Conservation (phyloP, 176 grass and related monocot genomes). For the Triticum urartu region DNA sequence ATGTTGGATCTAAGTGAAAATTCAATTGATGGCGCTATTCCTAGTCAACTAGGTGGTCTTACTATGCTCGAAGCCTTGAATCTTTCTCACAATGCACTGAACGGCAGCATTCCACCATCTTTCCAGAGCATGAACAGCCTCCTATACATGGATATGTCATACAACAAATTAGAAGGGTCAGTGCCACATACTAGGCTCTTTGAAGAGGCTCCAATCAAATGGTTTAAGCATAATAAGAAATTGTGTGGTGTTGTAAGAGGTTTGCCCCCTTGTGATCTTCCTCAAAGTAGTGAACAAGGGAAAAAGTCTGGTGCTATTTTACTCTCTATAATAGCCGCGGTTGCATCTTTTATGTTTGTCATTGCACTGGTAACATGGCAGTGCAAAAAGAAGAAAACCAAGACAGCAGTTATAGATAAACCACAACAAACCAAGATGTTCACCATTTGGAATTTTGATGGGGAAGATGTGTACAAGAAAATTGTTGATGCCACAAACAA, state of each 20-base stretch:
- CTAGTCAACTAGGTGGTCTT: not conserved
- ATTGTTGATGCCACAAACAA: not conserved
- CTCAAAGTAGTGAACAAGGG: too few relatives aligned
- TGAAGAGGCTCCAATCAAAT: not conserved
- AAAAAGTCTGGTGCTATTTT: not conserved
- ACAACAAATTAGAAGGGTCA: not conserved
- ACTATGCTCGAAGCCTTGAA: not conserved
- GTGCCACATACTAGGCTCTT: not conserved
- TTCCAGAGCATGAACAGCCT: not conserved
- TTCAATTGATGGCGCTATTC: not conserved
- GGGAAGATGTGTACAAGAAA: not conserved
- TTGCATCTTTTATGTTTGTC: not conserved
- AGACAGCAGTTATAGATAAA: not conserved
- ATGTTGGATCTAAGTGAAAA: not conserved
- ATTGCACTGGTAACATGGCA: not conserved
- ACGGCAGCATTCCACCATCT: not conserved
- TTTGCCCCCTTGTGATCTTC: not conserved
- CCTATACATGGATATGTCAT: not conserved
- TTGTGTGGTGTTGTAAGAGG: not conserved
- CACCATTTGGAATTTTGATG: not conserved
- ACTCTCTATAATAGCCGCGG: not conserved
- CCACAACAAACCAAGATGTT: not conserved
- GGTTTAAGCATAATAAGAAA: not conserved
- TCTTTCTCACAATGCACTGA: not conserved
- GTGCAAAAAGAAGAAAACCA: not conserved